Conservation (phyloP, 768 basidiomycete genomes). For the Lepiota brunneoincarnata region DNA sequence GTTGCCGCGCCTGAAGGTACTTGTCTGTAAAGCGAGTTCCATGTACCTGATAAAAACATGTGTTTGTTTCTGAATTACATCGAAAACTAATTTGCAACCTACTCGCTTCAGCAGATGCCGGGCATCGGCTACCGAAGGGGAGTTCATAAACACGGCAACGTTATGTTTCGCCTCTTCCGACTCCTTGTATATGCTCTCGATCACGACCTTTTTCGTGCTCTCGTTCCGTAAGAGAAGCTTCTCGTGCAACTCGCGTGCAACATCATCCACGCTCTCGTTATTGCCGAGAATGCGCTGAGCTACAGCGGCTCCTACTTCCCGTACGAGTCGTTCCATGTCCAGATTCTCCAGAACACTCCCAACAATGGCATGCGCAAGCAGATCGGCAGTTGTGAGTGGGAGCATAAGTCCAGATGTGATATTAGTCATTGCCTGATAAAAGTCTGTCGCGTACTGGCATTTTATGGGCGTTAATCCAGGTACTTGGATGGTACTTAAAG, state of each 20-base stretch:
- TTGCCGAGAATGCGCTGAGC: constrained; percentile 89
- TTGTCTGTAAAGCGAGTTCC: constrained; percentile 98
- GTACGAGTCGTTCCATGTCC: constrained; percentile 95
- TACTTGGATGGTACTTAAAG: not conserved
- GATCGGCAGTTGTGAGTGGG: constrained; percentile 91
- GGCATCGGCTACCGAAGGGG: constrained; percentile 69
- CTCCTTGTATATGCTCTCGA: constrained; percentile 95
- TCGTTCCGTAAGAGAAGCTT: constrained; percentile 88
- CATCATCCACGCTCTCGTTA: constrained; percentile 95
- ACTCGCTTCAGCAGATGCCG: constrained; percentile 80
- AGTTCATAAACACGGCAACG: constrained; percentile 78
- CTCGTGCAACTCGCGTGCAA: constrained; percentile 92
- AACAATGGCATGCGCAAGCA: constrained; percentile 93
- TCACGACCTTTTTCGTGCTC: constrained; percentile 94
- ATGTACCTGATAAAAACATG: constrained; percentile 56
- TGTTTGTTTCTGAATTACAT: constrained; percentile 6
- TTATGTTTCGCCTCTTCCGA: constrained; percentile 89
- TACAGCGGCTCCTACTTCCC: constrained; percentile 92
- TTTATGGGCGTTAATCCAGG: constrained; percentile 1
- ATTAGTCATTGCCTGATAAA: constrained; percentile 87
- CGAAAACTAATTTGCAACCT: constrained; percentile 18
- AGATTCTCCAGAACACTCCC: constrained; percentile 96
- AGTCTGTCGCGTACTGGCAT: constrained; percentile 83
- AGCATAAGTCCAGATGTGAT: constrained; percentile 97
- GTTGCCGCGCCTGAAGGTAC: constrained; percentile 76